A percentile compares a stretch with the other conserved stretches of the same genome.
Evolutionary conservation across 129 eudicot species (phyloP).

Genomic region (sunflower (Helianthus annuus)): HanXRQr2.0-SUNRISE NC_035440.2:149161595-149162094

Average conservation of each 20-base stretch:
- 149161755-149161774: slow-evolving; percentile 98
- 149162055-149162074: background rate
- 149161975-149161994: background rate
- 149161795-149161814: slow-evolving; percentile 92
- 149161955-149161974: too few relatives aligned
- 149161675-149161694: slow-evolving; percentile 40
- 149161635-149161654: background rate
- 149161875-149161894: slow-evolving; percentile 87
- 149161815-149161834: slow-evolving; percentile 96
- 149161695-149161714: slow-evolving; percentile 89
- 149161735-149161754: slow-evolving; percentile 98
- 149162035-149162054: too few relatives aligned
- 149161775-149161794: slow-evolving; percentile 93
- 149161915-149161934: background rate
- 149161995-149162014: background rate
- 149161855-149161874: slow-evolving; percentile 98
- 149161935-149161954: too few relatives aligned
- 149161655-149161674: slow-evolving; percentile 8
- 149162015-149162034: background rate
- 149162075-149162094: background rate
- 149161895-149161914: background rate
- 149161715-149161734: slow-evolving; percentile 99
- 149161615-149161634: slow-evolving; percentile 47
- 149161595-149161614: slow-evolving; percentile 88
- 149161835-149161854: slow-evolving; percentile 84